Evolutionary conservation across 495 filamentous ascomycete species (phyloP).

Genomic region (Chaetomium tenue): DNA sequence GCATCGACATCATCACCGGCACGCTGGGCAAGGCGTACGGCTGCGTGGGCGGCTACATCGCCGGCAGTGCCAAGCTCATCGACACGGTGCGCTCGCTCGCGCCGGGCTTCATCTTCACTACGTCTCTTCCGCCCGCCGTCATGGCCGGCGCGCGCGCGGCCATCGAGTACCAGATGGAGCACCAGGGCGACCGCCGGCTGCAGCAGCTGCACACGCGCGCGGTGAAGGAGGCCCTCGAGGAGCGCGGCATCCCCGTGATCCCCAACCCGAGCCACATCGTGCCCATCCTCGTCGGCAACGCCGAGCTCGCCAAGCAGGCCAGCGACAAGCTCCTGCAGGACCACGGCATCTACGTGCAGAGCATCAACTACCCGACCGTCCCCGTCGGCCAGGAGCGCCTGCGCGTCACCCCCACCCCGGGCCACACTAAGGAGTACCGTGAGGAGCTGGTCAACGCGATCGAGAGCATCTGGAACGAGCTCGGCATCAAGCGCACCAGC

Average conservation of each 20-base stretch:
- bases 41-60: conserved; percentile 96
- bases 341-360: conserved; percentile 93
- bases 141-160: conserved; percentile 93
- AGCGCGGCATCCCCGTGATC: conserved; percentile 89
- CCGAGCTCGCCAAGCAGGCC: conserved; percentile 87
- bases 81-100: conserved; percentile 95
- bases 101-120: conserved; percentile 98
- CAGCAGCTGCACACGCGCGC: conserved; percentile 95
- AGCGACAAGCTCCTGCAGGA: conserved; percentile 84
- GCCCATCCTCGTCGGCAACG: conserved; percentile 89
- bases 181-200: conserved; percentile 78
- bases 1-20: conserved; percentile 94
- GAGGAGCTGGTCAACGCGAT: conserved; percentile 83
- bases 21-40: conserved; percentile 97
- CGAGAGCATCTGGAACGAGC: conserved; percentile 79
- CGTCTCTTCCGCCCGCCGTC: conserved; percentile 88
- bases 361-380: conserved; percentile 98
- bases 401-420: conserved; percentile 92
- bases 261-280: conserved; percentile 97
- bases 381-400: conserved; percentile 94
- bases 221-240: conserved; percentile 76
- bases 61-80: conserved; percentile 81
- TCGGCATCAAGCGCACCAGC: conserved; percentile 85
- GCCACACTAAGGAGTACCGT: conserved; percentile 77
- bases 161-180: conserved; percentile 84